Percentiles rank a stretch among this genome's conserved stretches.
phyloP scores from a whole-genome alignment of 1,284 basidiomycete species.

The Trichosporon faecale region DNA sequence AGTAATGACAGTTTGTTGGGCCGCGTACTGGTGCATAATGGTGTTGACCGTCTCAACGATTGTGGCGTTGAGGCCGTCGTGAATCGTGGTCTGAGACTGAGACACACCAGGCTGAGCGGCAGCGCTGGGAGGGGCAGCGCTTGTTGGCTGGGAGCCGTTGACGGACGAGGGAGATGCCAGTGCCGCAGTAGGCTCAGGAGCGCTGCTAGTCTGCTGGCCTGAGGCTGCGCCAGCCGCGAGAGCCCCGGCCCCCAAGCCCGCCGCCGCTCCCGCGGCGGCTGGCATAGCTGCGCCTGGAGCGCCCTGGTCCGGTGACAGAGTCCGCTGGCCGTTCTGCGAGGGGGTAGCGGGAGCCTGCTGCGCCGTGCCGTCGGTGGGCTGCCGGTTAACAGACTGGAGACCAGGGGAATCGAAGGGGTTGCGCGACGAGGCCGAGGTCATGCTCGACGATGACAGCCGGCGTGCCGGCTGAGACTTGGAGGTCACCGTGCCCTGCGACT shows the following conservation, averaged over 20 bases:
- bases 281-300: not conserved
- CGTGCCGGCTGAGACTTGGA: conserved; percentile 2
- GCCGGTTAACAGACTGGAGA: conserved; percentile 14
- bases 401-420: conserved; percentile 48
- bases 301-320: not conserved
- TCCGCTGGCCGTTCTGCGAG: not conserved
- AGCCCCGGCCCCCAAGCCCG: not conserved
- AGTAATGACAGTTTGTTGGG: conserved; percentile 16
- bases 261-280: conserved; percentile 14
- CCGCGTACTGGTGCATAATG: conserved; percentile 40
- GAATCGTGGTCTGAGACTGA: not conserved
- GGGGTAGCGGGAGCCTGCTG: not conserved
- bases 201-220: not conserved
- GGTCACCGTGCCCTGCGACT: not conserved
- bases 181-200: not conserved
- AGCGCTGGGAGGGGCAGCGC: not conserved
- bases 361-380: not conserved
- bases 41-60: conserved; percentile 57
- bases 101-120: not conserved
- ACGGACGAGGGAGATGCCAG: not conserved
- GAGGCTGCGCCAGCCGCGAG: not conserved
- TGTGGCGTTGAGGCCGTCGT: conserved; percentile 43
- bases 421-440: conserved; percentile 29
- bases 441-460: conserved; percentile 3
- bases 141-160: not conserved